Evolutionary conservation across 2,329 filamentous ascomycete species (phyloP).

Genomic region (Epichloe bromicola): DNA sequence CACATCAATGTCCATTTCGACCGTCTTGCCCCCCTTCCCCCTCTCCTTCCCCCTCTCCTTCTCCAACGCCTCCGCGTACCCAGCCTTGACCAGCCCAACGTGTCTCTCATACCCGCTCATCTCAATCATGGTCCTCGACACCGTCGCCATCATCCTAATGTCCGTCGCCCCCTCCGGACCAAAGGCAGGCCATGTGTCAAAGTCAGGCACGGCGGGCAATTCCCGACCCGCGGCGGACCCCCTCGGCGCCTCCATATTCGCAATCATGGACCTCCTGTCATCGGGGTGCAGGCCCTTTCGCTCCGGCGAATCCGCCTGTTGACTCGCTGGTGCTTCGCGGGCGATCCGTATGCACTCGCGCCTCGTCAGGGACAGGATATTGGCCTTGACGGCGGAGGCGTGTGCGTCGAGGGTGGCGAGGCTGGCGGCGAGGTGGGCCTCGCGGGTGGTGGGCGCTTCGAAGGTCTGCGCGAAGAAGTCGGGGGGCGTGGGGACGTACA

Average conservation of each 20-base stretch:
- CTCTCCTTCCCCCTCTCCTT: slow-evolving; percentile 9
- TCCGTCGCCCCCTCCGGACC: slow-evolving; percentile 12
- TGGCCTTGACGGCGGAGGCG: slow-evolving; percentile 15
- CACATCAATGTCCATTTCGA: background rate
- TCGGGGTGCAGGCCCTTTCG: background rate
- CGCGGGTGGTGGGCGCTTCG: slow-evolving; percentile 5
- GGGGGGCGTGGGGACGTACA: slow-evolving; percentile 22
- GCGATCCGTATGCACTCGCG: slow-evolving; percentile 21
- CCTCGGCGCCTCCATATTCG: slow-evolving; percentile 15
- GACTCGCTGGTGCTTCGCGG: background rate
- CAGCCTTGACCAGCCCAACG: slow-evolving; percentile 5
- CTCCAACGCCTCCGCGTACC: slow-evolving; percentile 13
- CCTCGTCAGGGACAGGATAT: slow-evolving; percentile 17
- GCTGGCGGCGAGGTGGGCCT: slow-evolving; percentile 10
- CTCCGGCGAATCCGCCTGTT: background rate
- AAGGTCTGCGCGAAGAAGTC: slow-evolving; percentile 10
- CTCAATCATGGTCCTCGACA: slow-evolving; percentile 9
- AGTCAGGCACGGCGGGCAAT: background rate
- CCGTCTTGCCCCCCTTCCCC: background rate
- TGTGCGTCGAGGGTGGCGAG: slow-evolving; percentile 15
- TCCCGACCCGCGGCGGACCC: background rate
- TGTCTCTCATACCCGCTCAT: slow-evolving; percentile 15
- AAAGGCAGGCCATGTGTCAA: background rate
- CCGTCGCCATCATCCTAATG: slow-evolving; percentile 10
- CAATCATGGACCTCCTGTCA: slow-evolving; percentile 15